Base-by-base conservation (phyloP, 176 grass and related monocot species). In the Lolium perenne region DNA sequence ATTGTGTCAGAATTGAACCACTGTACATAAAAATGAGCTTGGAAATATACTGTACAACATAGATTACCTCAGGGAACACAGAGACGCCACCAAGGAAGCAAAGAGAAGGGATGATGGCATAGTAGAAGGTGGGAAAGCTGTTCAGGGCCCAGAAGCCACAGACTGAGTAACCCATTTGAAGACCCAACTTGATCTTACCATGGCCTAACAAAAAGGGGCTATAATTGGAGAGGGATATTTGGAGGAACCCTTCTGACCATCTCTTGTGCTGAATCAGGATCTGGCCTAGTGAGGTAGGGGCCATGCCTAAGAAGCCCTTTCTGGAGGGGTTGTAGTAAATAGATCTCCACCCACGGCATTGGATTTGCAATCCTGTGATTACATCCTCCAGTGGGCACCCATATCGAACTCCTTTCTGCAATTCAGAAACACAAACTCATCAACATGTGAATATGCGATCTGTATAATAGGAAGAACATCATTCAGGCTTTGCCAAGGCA, bases 171-270 rank as follows among this genome's bases (percentile, higher is more conserved):
- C 85, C 77, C 89, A 97, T 97, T 45, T 91, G 92, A 86, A 91
- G 91, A 4, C 95, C 91, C 10, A 92, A 50, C 76, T 74, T 86
- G 38, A 93, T 83, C 72, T 93, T 95, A 55, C 86, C 76, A 73
- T 55, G 84, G 47, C 90, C 92, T 50, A 90, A 58, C 13, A 93
- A 62, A 65, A 95, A 88, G 4, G 91, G 84, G 59, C 89, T 92
- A 89, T 90, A 80, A 45, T 81, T 88, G 81, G 95, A 95, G 62
- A 95, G 80, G n/a, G 87, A 88, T 2, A 97, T 97, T 71, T 92
- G 85, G 6, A 95, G 80, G 65, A 93, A 82, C 51, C 95, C 95
- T 71, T 93, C 93, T 67, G 87, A 80, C 95, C 95, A 97, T 95
- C 93, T 89, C 85, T 95, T 95, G 80, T 91, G 78, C 54, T 95